Base-by-base conservation (phyloP, 2,329 filamentous ascomycete species). In the Madurella mycetomatis region DNA sequence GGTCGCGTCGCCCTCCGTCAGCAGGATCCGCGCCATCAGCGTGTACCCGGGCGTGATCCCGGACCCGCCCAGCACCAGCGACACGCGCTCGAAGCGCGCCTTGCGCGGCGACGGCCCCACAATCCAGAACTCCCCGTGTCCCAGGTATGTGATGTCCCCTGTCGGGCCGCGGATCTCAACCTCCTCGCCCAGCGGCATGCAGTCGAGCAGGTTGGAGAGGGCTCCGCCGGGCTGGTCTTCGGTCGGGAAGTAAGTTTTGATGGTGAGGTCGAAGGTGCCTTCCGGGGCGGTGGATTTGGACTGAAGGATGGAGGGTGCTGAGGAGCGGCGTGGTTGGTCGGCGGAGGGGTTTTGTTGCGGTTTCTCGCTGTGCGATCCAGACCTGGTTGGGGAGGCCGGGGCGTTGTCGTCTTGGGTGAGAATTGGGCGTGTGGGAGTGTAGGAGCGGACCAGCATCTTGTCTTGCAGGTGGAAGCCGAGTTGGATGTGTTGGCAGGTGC, bases 31-130 rank as follows among this genome's bases (percentile, higher is more conserved):
- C 1, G 71, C 72, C 25, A 81, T 71, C 2, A 81, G 67, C 3
- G 76, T 70, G 58, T 78, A 82, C 0, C 76, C 78, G 0, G 78
- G 77, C 0, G 78, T 81, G 12, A 81, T 71, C 0, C 78, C 78
- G 1, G 72, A 74, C 0, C 78, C 77, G 1, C 77, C 78, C 0
- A 81, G 69, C 1, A 81, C 70, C 9, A 81, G 70, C 0, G 70
- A 73, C 17, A 81, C 70, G 12, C 69, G 71, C 17, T 66, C 65
- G 60, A 80, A 81, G 2, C 57, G 65, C 19, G 66, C 65, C 19
- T 72, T 59, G 30, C 73, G 68, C 32, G 46, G 32, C 13, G 47
- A 40, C 13, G 54, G 15, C 30, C 68, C 68, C 16, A 74, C 71
- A 49, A 81, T 73, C 19, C 60, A 58, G 64, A 82, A 81, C 1